Percentiles rank a stretch among this genome's conserved stretches.
Conservation (phyloP, 2,329 filamentous ascomycete species). For the Tolypocladium nubicola region DNA sequence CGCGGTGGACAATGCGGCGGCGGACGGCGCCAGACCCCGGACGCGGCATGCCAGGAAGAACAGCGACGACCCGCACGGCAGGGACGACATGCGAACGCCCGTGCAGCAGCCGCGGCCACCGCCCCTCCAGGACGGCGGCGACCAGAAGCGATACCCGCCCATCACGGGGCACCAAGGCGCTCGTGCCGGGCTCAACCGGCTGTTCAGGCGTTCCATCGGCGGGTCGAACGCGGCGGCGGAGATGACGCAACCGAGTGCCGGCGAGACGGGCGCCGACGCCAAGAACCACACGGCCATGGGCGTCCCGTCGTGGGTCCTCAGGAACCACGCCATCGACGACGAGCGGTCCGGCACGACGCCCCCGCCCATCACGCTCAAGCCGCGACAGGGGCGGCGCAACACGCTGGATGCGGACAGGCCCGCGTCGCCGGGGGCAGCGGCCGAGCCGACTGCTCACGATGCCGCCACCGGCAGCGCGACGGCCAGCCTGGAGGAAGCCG, state of each 20-base stretch:
- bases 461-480: conserved; percentile 2
- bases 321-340: conserved; percentile 25
- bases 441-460: conserved; percentile 4
- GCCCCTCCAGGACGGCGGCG: conserved; percentile 8
- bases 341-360: conserved; percentile 41
- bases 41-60: conserved; percentile 10
- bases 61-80: conserved; percentile 19
- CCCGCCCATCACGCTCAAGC: conserved; percentile 43
- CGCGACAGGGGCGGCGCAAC: conserved; percentile 17
- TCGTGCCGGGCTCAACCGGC: conserved; percentile 34
- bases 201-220: conserved; percentile 41
- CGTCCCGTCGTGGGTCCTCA: conserved; percentile 27
- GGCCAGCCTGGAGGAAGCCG: conserved; percentile 1
- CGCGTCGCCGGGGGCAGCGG: not conserved
- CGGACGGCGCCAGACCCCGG: conserved; percentile 8
- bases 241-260: conserved; percentile 2
- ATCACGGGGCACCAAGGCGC: conserved; percentile 32
- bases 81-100: conserved; percentile 13
- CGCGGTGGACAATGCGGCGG: not conserved
- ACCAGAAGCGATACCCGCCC: conserved; percentile 38
- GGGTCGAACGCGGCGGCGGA: conserved; percentile 7
- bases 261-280: conserved; percentile 5
- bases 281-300: conserved; percentile 20
- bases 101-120: conserved; percentile 12
- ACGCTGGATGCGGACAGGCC: conserved; percentile 14